Evolutionary conservation across 1,284 basidiomycete species (phyloP).

Genomic region (Boletus semigastroideus): DNA sequence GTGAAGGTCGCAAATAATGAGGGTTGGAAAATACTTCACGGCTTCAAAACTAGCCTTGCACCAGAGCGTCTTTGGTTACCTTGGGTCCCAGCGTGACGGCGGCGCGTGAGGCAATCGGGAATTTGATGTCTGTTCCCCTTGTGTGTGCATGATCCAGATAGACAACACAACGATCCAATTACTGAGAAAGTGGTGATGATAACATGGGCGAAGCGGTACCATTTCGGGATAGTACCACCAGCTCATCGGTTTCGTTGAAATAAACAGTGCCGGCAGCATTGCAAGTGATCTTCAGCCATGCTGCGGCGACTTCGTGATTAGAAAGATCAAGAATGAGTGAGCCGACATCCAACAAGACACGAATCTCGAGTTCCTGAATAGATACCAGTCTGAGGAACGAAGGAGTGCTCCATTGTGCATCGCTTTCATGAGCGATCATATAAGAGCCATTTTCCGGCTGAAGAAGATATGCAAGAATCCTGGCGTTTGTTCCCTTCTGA

Average conservation of each 20-base stretch:
- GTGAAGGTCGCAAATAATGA: background rate
- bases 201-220: slow-evolving; percentile 36
- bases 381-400: slow-evolving; percentile 36
- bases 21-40: no score
- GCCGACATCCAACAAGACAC: slow-evolving; percentile 51
- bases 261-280: slow-evolving; percentile 43
- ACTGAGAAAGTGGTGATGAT: slow-evolving; percentile 41
- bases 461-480: slow-evolving; percentile 44
- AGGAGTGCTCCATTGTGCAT: slow-evolving; percentile 22
- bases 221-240: slow-evolving; percentile 40
- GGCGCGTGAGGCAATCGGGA: background rate
- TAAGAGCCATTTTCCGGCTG: slow-evolving; percentile 43
- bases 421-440: slow-evolving; percentile 18
- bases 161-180: slow-evolving; percentile 43
- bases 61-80: background rate
- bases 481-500: slow-evolving; percentile 20
- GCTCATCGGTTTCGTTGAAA: slow-evolving; percentile 42
- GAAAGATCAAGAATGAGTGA: slow-evolving; percentile 52
- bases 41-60: background rate
- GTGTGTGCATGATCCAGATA: slow-evolving; percentile 36
- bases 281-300: slow-evolving; percentile 39
- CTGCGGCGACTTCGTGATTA: slow-evolving; percentile 38
- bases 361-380: slow-evolving; percentile 34
- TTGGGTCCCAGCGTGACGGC: background rate
- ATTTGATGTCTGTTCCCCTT: background rate